Conservation (phyloP, 2,329 filamentous ascomycete genomes). For the Pseudogymnoascus sp. region DNA sequence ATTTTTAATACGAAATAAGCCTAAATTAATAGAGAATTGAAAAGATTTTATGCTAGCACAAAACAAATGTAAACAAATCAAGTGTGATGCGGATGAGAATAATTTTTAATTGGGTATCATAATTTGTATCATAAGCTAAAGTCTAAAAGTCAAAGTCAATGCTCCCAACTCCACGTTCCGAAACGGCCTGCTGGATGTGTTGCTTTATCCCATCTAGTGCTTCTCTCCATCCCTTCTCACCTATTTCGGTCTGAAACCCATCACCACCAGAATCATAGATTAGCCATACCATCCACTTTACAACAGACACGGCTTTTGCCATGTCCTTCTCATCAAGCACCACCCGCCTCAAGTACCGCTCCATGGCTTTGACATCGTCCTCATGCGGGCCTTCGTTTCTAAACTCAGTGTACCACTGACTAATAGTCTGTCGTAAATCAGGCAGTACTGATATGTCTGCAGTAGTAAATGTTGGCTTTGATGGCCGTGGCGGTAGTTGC, state of each 20-base stretch:
- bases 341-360: constrained; percentile 64
- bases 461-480: constrained; percentile 55
- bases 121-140: not conserved
- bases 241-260: constrained; percentile 32
- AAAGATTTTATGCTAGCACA: not conserved
- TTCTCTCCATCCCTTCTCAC: constrained; percentile 40
- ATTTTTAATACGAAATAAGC: not conserved
- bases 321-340: constrained; percentile 70
- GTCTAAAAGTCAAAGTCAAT: constrained; percentile 39
- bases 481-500: constrained; percentile 41
- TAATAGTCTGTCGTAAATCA: constrained; percentile 68
- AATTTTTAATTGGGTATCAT: not conserved
- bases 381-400: constrained; percentile 65
- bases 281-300: constrained; percentile 58
- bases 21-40: not conserved
- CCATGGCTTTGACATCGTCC: constrained; percentile 69
- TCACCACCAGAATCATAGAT: constrained; percentile 41
- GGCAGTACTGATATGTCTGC: constrained; percentile 44
- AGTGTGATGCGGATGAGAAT: not conserved
- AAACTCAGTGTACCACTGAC: constrained; percentile 70
- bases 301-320: constrained; percentile 62
- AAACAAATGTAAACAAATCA: not conserved
- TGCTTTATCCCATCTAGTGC: constrained; percentile 39
- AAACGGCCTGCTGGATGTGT: constrained; percentile 48
- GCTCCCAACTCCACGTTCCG: constrained; percentile 47